Conservation (phyloP, 1,284 basidiomycete species). For the Cryptococcus jaspeensis region DNA sequence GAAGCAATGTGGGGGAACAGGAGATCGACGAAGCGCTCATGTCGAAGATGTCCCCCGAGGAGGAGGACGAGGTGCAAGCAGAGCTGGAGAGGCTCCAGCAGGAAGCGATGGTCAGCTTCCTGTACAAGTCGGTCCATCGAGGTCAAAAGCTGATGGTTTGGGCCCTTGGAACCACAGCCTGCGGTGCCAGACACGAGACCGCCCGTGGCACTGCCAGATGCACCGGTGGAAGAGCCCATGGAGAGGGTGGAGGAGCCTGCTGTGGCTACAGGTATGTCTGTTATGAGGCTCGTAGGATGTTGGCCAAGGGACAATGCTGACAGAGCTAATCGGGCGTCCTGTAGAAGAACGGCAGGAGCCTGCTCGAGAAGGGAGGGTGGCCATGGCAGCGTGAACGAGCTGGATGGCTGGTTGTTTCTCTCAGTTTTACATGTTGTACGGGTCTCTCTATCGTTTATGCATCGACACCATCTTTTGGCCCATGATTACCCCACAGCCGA, state of each 20-base stretch:
- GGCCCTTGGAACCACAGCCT: conserved; percentile 23
- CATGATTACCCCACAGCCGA: no score
- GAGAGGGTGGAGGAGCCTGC: neutral
- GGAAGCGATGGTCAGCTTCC: conserved; percentile 53
- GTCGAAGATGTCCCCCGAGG: conserved; percentile 76
- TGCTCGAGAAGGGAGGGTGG: conserved; percentile 48
- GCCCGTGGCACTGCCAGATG: conserved; percentile 54
- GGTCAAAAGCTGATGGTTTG: neutral
- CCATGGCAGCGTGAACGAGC: conserved; percentile 53
- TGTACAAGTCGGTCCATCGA: neutral
- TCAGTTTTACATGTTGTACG: neutral
- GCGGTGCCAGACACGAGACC: conserved; percentile 27
- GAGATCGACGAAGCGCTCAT: conserved; percentile 88
- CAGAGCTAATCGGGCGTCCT: conserved; percentile 17
- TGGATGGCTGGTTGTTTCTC: neutral
- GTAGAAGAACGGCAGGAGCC: neutral
- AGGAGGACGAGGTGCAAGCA: conserved; percentile 87
- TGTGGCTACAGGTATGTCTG: neutral
- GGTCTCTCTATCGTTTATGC: neutral
- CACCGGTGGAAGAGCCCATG: conserved; percentile 55
- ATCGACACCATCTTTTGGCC: no score
- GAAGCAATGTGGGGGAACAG: conserved; percentile 52
- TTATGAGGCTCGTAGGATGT: neutral
- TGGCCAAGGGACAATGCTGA: no score
- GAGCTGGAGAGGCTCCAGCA: conserved; percentile 71